Conservation (phyloP, 768 basidiomycete genomes). For the Podaxis sp. region DNA sequence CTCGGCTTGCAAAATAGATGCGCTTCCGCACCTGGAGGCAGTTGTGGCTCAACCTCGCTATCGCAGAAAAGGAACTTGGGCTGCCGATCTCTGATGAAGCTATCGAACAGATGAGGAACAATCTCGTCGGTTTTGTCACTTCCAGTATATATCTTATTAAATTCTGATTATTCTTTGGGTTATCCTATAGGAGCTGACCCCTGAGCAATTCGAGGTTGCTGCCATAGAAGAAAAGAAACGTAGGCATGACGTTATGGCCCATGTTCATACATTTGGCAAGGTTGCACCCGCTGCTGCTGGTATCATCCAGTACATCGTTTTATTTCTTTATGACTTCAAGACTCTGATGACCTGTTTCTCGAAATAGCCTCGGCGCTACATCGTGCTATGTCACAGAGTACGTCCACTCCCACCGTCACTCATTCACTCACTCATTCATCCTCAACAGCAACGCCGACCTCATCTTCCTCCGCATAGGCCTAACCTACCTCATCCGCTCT, state of each 20-base stretch:
- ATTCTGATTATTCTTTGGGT: neutral
- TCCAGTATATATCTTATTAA: neutral
- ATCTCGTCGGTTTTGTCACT: conserved; percentile 59
- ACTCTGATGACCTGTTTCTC: neutral
- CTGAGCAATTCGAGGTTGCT: conserved; percentile 88
- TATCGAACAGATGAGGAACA: conserved; percentile 91
- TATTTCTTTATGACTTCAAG: neutral
- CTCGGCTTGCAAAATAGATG: conserved; percentile 52
- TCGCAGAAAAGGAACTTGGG: conserved; percentile 95
- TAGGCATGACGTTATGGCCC: conserved; percentile 99
- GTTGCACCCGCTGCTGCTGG: conserved; percentile 94
- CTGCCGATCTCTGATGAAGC: conserved; percentile 88
- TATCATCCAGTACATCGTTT: conserved; percentile 79
- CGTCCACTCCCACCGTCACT: conserved; percentile 26
- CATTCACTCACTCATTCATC: neutral
- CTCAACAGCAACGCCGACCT: conserved; percentile 92
- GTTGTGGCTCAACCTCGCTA: conserved; percentile 95
- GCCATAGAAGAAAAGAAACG: conserved; percentile 96
- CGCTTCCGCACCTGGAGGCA: conserved; percentile 94
- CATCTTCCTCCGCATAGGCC: conserved; percentile 90
- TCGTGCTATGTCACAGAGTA: conserved; percentile 99
- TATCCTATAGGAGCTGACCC: conserved; percentile 66
- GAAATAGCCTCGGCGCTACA: conserved; percentile 82
- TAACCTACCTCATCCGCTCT: conserved; percentile 82
- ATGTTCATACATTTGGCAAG: conserved; percentile 95